Percentiles rank a stretch among this genome's conserved stretches.
Evolutionary conservation across 2,329 filamentous ascomycete genomes (phyloP).

Genomic region (Neonectria magnoliae): DNA sequence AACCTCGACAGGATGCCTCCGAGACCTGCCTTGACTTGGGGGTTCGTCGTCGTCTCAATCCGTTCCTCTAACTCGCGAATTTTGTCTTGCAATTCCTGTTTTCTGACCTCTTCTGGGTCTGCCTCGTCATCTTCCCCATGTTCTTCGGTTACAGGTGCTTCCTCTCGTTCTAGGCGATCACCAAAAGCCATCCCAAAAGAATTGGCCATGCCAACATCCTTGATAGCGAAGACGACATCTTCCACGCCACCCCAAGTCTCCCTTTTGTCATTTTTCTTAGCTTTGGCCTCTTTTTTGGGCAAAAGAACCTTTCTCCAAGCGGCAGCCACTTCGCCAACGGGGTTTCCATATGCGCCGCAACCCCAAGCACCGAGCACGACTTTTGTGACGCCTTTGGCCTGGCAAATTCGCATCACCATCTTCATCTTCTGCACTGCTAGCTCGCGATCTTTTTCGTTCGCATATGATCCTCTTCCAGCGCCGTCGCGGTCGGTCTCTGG

Average conservation of each 20-base stretch:
- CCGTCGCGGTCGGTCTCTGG: slow-evolving; percentile 60
- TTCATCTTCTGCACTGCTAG: slow-evolving; percentile 65
- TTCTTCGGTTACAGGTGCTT: neutral
- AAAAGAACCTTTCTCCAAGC: slow-evolving; percentile 56
- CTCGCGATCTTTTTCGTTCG: slow-evolving; percentile 60
- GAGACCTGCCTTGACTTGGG: slow-evolving; percentile 17
- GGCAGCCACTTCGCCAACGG: slow-evolving; percentile 65
- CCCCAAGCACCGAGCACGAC: slow-evolving; percentile 73
- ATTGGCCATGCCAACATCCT: slow-evolving; percentile 60
- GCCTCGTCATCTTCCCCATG: neutral
- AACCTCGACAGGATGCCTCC: neutral
- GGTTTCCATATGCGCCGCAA: slow-evolving; percentile 72
- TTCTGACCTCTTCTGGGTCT: slow-evolving; percentile 13
- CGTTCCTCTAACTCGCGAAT: slow-evolving; percentile 34
- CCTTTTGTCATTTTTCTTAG: slow-evolving; percentile 25
- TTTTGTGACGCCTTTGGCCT: slow-evolving; percentile 55
- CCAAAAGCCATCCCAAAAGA: slow-evolving; percentile 63
- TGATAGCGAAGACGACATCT: slow-evolving; percentile 68
- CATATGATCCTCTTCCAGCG: slow-evolving; percentile 49
- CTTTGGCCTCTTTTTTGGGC: slow-evolving; percentile 25
- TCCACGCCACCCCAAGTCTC: slow-evolving; percentile 38
- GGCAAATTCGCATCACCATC: slow-evolving; percentile 63
- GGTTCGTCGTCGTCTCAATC: slow-evolving; percentile 22
- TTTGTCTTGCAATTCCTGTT: slow-evolving; percentile 22
- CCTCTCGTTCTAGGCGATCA: slow-evolving; percentile 30